Percentiles rank a stretch among this genome's conserved stretches.
These are phyloP conservation scores for Carpinus fangiana DNA, from an alignment of 306 rosid genomes.

Conservation along the genomic window DNA sequence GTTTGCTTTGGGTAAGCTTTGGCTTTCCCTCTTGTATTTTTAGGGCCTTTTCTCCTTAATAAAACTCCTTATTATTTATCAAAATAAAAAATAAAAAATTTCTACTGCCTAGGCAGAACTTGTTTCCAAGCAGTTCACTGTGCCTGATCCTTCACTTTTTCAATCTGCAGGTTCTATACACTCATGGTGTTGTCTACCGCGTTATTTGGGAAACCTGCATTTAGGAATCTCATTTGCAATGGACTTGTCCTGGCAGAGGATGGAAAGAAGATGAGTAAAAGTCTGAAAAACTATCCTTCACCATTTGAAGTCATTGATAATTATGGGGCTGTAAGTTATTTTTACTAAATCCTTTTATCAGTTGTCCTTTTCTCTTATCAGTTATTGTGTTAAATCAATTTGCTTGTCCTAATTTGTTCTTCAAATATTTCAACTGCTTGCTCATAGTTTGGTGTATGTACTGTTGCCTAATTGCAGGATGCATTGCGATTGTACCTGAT, in stretches of 20 bases:
- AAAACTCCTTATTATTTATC: no score
- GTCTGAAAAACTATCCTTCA: constrained; percentile 87
- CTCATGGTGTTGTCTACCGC: constrained; percentile 95
- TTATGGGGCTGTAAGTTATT: constrained; percentile 77
- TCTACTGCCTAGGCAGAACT: no score
- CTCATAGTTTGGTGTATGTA: neutral
- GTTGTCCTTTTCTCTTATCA: neutral
- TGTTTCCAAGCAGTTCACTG: neutral
- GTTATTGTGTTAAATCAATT: constrained; percentile 16
- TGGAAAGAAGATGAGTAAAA: constrained; percentile 98
- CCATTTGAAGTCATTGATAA: constrained; percentile 85
- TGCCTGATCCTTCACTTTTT: constrained; percentile 25
- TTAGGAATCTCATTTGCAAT: constrained; percentile 92
- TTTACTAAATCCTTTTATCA: neutral
- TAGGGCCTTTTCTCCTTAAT: no score
- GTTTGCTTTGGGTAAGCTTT: no score
- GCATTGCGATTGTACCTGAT: constrained; percentile 87
- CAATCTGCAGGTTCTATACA: constrained; percentile 84
- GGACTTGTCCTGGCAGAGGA: constrained; percentile 97
- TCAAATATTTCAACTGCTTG: neutral
- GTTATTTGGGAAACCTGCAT: constrained; percentile 89
- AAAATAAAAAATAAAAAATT: no score
- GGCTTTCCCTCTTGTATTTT: no score
- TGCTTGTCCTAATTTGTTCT: constrained; percentile 17
- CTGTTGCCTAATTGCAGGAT: constrained; percentile 54